Evolutionary conservation across 345 rosid genomes (phyloP).

Genomic region (Viola odorata): DNA sequence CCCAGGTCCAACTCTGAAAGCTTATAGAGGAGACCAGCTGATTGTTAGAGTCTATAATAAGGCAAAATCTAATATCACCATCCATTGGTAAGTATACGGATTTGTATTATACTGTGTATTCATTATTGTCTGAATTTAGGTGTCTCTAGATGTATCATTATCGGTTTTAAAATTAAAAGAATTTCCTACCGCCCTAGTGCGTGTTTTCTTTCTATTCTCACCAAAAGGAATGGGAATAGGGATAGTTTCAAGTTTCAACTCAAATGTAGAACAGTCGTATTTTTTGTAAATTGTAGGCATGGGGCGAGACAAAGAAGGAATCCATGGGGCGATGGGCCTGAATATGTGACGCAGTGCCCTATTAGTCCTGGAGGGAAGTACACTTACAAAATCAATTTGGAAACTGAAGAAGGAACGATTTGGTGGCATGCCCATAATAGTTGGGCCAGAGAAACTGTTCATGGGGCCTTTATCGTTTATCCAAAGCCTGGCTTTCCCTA

Average conservation of each 20-base stretch:
- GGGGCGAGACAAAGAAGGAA: slow-evolving; percentile 30
- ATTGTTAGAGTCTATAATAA: neutral
- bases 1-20: slow-evolving; percentile 12
- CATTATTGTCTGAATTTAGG: neutral
- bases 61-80: slow-evolving; percentile 11
- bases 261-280: too few species aligned
- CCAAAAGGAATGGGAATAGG: too few species aligned
- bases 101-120: neutral
- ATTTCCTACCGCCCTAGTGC: too few species aligned
- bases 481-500: slow-evolving; percentile 13
- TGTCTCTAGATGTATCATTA: too few species aligned
- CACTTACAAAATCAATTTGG: slow-evolving; percentile 17
- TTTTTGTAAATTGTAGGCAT: slow-evolving; percentile 27
- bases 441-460: slow-evolving; percentile 39
- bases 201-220: too few species aligned
- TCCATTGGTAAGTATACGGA: slow-evolving; percentile 7
- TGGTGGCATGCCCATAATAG: slow-evolving; percentile 48
- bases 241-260: too few species aligned
- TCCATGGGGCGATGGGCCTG: slow-evolving; percentile 46
- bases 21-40: slow-evolving; percentile 5
- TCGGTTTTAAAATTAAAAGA: too few species aligned
- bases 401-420: slow-evolving; percentile 29
- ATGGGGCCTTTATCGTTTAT: slow-evolving; percentile 33
- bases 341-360: slow-evolving; percentile 30
- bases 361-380: slow-evolving; percentile 28